Percentiles rank a stretch among this genome's conserved stretches.
Evolutionary conservation across 805 yeast species (phyloP).

Genomic region (Blastobotrys robertii): DNA sequence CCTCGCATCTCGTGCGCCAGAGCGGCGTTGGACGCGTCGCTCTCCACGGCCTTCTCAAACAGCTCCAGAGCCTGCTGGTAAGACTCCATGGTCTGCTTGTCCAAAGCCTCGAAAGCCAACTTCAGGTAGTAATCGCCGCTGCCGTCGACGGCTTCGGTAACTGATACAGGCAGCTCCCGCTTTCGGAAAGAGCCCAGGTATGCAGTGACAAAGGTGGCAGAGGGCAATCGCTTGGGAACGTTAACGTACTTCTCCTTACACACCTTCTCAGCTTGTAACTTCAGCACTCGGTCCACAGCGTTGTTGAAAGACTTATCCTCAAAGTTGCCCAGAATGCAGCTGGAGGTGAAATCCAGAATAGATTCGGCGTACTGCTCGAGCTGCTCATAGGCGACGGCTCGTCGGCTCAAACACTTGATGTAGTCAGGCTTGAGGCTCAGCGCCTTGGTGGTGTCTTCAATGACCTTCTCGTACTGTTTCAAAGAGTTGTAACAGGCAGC

Average conservation of each 20-base stretch:
- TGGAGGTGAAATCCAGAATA: slow-evolving; percentile 82
- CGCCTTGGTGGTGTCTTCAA: slow-evolving; percentile 82
- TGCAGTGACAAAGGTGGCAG: slow-evolving; percentile 64
- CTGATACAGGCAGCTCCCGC: slow-evolving; percentile 41
- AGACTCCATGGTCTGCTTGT: slow-evolving; percentile 40
- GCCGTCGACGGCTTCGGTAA: slow-evolving; percentile 40
- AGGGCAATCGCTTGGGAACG: slow-evolving; percentile 53
- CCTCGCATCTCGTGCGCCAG: slow-evolving; percentile 79
- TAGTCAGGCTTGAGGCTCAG: slow-evolving; percentile 81
- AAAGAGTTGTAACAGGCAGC: slow-evolving; percentile 91
- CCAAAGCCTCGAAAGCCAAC: slow-evolving; percentile 52
- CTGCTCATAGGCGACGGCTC: slow-evolving; percentile 86
- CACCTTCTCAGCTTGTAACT: slow-evolving; percentile 64
- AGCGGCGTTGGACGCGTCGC: slow-evolving; percentile 35
- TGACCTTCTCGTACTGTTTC: slow-evolving; percentile 69
- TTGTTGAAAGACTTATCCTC: slow-evolving; percentile 68
- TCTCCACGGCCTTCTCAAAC: slow-evolving; percentile 26
- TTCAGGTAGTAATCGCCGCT: slow-evolving; percentile 56
- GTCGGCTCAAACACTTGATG: slow-evolving; percentile 82
- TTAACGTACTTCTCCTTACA: slow-evolving; percentile 50
- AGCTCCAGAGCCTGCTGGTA: slow-evolving; percentile 53
- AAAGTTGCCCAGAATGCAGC: slow-evolving; percentile 78
- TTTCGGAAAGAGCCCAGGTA: slow-evolving; percentile 77
- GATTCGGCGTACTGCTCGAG: slow-evolving; percentile 74
- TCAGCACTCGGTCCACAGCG: slow-evolving; percentile 78